These are phyloP conservation scores for Neurospora sp. DNA, from an alignment of 495 filamentous ascomycete genomes.

Conservation along the genomic window DNA sequence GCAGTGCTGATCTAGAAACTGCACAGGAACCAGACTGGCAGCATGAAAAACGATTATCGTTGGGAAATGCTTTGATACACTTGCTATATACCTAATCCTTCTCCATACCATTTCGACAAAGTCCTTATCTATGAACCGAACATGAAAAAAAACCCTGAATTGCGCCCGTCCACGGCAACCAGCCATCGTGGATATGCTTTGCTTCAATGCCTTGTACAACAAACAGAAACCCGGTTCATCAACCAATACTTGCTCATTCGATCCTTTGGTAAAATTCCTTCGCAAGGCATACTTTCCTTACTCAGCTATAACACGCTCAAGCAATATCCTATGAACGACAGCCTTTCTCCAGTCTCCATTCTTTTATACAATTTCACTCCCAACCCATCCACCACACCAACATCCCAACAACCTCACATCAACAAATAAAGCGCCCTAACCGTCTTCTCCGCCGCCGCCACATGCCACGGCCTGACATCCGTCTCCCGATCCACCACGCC, in stretches of 20 bases:
- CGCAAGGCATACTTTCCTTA: background rate
- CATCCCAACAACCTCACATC: constrained; percentile 29
- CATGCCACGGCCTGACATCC: constrained; percentile 74
- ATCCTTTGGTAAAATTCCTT: background rate
- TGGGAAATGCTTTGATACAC: background rate
- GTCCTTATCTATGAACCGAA: background rate
- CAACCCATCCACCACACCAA: background rate
- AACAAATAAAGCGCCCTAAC: constrained; percentile 46
- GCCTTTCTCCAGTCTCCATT: background rate
- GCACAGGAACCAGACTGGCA: background rate
- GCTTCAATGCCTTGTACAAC: background rate
- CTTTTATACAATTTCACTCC: background rate
- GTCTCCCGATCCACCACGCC: constrained; percentile 52
- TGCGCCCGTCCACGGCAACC: background rate
- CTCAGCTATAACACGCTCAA: background rate
- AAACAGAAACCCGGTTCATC: background rate
- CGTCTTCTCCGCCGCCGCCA: constrained; percentile 66
- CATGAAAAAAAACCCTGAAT: background rate
- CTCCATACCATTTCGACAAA: background rate
- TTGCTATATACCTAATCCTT: background rate
- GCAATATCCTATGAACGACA: background rate
- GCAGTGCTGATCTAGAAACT: background rate
- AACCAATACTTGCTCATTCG: background rate
- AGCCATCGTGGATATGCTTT: background rate
- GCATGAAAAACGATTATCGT: background rate